Percentiles rank a stretch among this genome's conserved stretches.
Conservation (phyloP, 2,329 filamentous ascomycete species). For the Grosmannia serpens region DNA sequence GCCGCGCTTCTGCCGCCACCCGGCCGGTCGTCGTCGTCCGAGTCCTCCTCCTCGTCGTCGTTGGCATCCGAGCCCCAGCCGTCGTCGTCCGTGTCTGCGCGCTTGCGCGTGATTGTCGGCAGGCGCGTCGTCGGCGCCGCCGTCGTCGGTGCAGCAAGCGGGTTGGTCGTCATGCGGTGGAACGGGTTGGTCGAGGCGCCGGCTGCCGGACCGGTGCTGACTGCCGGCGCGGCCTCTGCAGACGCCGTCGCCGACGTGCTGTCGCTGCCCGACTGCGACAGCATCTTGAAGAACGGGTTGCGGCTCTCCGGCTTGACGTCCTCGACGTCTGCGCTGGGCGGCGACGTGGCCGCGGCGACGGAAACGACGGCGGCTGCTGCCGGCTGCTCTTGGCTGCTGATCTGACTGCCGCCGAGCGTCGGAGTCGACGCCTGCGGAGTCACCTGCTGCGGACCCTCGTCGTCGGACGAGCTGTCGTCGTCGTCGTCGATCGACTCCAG, state of each 20-base stretch:
- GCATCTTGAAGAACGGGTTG: slow-evolving; percentile 90
- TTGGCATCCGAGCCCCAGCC: slow-evolving; percentile 78
- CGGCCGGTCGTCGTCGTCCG: slow-evolving; percentile 67
- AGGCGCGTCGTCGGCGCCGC: slow-evolving; percentile 29
- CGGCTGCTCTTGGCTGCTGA: slow-evolving; percentile 36
- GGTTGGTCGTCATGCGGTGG: slow-evolving; percentile 67
- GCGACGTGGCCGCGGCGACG: slow-evolving; percentile 30
- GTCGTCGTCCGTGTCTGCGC: slow-evolving; percentile 48
- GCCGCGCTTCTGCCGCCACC: slow-evolving; percentile 78
- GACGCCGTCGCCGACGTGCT: slow-evolving; percentile 30
- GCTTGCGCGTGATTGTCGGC: slow-evolving; percentile 40
- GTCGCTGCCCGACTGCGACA: slow-evolving; percentile 54
- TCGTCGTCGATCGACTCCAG: slow-evolving; percentile 66
- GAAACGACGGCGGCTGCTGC: slow-evolving; percentile 32
- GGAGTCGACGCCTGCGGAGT: slow-evolving; percentile 50
- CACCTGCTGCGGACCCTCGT: slow-evolving; percentile 61
- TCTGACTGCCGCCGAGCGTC: slow-evolving; percentile 38
- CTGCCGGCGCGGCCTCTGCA: slow-evolving; percentile 22
- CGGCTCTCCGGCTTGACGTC: slow-evolving; percentile 62
- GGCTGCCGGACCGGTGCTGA: slow-evolving; percentile 16
- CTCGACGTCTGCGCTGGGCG: slow-evolving; percentile 15
- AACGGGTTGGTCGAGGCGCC: slow-evolving; percentile 88
- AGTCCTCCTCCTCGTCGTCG: slow-evolving; percentile 48
- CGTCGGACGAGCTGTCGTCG: slow-evolving; percentile 66
- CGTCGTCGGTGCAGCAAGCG: slow-evolving; percentile 29